phyloP scores from a whole-genome alignment of 352 stramenopile species.

The Phytophthora uliginosa region DNA sequence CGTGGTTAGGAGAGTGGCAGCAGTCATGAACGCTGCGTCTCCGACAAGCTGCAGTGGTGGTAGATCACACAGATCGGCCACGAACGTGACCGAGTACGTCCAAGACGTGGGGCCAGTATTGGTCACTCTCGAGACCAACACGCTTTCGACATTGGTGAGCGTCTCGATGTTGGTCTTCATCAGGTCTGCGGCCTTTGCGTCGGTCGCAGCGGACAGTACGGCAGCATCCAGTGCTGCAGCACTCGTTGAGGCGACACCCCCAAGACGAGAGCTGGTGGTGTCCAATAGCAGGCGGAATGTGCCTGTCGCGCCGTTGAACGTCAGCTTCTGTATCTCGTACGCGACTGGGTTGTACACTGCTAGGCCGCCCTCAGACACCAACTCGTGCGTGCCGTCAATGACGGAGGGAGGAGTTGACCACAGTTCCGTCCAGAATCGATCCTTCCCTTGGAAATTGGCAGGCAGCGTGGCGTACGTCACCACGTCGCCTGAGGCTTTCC shows the following conservation, averaged over 20 bases:
- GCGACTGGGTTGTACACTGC: constrained; percentile 92
- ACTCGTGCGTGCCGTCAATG: constrained; percentile 91
- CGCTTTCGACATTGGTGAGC: constrained; percentile 86
- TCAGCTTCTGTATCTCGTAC: constrained; percentile 94
- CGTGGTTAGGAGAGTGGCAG: constrained; percentile 43
- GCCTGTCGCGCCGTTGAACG: constrained; percentile 66
- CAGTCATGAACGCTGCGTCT: constrained; percentile 52
- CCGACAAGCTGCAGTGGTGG: constrained; percentile 71
- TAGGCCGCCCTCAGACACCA: constrained; percentile 93
- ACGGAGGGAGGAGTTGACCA: constrained; percentile 87
- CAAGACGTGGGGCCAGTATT: constrained; percentile 46
- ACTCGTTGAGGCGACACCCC: constrained; percentile 56
- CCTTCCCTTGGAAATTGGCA: constrained; percentile 87
- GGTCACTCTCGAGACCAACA: constrained; percentile 74
- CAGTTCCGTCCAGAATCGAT: constrained; percentile 97
- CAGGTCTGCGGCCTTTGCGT: constrained; percentile 70
- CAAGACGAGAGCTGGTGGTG: constrained; percentile 62
- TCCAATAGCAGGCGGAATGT: constrained; percentile 85
- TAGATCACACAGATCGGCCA: constrained; percentile 86
- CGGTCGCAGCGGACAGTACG: constrained; percentile 40
- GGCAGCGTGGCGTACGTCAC: constrained; percentile 90
- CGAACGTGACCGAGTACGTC: constrained; percentile 91
- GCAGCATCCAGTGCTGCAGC: constrained; percentile 58
- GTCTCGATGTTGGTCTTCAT: constrained; percentile 88
- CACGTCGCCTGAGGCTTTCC: constrained; percentile 92